phyloP scores from a whole-genome alignment of 306 rosid genomes.

The Ochetophila trinervis region DNA sequence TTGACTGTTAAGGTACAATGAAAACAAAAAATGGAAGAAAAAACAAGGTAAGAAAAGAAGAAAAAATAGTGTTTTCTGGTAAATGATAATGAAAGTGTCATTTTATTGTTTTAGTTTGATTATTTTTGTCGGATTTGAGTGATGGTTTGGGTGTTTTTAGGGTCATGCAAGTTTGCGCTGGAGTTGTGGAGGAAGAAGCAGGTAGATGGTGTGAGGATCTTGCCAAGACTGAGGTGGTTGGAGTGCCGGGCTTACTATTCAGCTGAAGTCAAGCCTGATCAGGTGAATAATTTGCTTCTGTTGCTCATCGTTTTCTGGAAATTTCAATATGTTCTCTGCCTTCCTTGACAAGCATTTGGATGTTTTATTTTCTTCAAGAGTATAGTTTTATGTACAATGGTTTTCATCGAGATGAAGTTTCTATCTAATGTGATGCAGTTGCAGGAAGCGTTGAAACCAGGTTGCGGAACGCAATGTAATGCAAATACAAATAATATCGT shows the following conservation, averaged over 20 bases:
- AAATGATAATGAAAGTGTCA: neutral
- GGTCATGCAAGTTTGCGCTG: constrained; percentile 27
- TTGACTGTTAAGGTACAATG: too few relatives aligned
- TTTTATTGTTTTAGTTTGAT: neutral
- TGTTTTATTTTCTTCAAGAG: neutral
- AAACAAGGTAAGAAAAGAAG: too few relatives aligned
- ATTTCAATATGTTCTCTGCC: too few relatives aligned
- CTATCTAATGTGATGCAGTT: constrained; percentile 30
- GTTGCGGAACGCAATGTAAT: constrained; percentile 18
- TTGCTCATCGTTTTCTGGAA: neutral
- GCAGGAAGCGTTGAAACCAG: constrained; percentile 18
- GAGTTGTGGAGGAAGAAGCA: constrained; percentile 35
- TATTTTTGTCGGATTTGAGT: neutral
- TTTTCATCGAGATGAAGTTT: neutral
- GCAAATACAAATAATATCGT: constrained; percentile 8
- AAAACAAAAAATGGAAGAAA: too few relatives aligned
- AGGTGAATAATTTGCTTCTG: constrained; percentile 9
- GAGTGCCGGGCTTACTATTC: constrained; percentile 19
- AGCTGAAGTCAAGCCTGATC: constrained; percentile 7
- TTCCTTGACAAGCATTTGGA: neutral
- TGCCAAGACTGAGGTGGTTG: constrained; percentile 23
- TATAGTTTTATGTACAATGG: neutral
- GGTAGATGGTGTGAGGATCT: constrained; percentile 16
- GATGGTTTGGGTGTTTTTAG: constrained; percentile 24
- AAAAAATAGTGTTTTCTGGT: neutral